Evolutionary conservation across 768 basidiomycete genomes (phyloP), one percentile per base, ranked within the genome.

Genomic region (Russula olivacea): DNA sequence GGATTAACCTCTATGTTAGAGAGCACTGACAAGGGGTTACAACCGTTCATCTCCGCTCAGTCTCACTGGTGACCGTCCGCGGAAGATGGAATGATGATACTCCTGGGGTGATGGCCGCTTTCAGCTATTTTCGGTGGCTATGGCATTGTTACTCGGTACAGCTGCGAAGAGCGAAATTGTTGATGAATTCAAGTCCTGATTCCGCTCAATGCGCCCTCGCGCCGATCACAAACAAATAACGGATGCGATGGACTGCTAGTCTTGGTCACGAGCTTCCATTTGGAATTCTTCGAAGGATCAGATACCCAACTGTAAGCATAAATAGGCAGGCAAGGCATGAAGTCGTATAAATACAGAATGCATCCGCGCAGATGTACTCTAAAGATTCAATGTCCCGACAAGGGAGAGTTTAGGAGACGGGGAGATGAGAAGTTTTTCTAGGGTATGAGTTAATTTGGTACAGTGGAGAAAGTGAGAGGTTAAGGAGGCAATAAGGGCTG

Each of bases 351-450:
- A 49, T 21, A 55, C 38, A 28, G 40, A 55, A 41, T 30, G 41
- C 59, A 45, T 47, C 63, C 63, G 59, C 48, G 58, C 48, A 64
- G 63, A 64, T 64, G 58, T 48, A 19, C 32, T 30, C 17, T 32
- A 25, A 47, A 54, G 63, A 64, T 64, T 41, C 49, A 64, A 60
- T 64, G 40, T 15, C 19, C 63, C 63, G 63, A 56, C 43, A n/a
- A 41, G 34, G n/a, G 30, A 34, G 50, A 47, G 51, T 28, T 52
- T 41, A 59, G 40, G 54, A 32, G 15, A 15, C 38, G 15, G 53
- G 48, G 34, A 47, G 30, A 47, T 23, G 40, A 43, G 48, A 56
- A 60, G 53, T 64, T 64, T 64, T 60, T 64, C 59, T 23, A 55
- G 63, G 63, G 63, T 50, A 41, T 41, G 53, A 55, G 40, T 30